Evolutionary conservation across 1,284 basidiomycete genomes (phyloP), one percentile per base, ranked within the genome.

Genomic region (Apiotrichum domesticum): DNA sequence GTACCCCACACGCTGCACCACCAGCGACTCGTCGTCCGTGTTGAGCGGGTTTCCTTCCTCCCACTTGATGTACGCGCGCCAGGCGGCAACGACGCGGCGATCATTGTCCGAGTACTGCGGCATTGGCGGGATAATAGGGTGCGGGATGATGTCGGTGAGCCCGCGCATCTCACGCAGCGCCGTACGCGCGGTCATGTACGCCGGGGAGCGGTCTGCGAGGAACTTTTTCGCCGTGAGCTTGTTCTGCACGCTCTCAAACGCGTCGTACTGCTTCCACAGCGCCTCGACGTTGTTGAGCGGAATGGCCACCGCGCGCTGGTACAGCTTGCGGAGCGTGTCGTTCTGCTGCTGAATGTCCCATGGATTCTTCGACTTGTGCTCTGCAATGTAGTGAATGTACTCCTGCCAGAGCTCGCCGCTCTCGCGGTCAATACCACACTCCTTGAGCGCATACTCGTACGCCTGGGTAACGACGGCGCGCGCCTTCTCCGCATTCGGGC

Each of bases 301-400:
- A 29, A 96, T 90, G 66, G 90, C 88, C 35, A 98, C 88, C 0
- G 91, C 95, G 51, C 90, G 85, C 68, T 96, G 92, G 76, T 95
- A 97, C 3, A 90, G 85, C 71, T 90, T 91, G 55, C 95, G 86
- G 3, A 98, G 80, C 4, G 85, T 83, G 68, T 98, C 95, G 85
- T 92, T 93, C 75, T 94, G 92, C 72, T 95, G 90, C 68, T 95
- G 91, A 63, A 89, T 86, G 72, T 98, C 93, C 94, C 94, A 98
- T 29, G 89, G 88, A 45, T 86, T 87, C 14, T 82, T 82, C 2
- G 84, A 80, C 79, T 88, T 87, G 50, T 86, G 86, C 35, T 85
- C 83, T 66, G 85, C 87, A 57, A 98, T 76, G 71, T 96, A 93
- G 57, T 86, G 82, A 67, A 98, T 89, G 63, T 83, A 84, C 65